A percentile compares a stretch with the other conserved stretches of the same genome.
These are phyloP conservation scores for Porcisia hertigi DNA, from an alignment of 208 protist genomes.

Conservation along the genomic window DNA sequence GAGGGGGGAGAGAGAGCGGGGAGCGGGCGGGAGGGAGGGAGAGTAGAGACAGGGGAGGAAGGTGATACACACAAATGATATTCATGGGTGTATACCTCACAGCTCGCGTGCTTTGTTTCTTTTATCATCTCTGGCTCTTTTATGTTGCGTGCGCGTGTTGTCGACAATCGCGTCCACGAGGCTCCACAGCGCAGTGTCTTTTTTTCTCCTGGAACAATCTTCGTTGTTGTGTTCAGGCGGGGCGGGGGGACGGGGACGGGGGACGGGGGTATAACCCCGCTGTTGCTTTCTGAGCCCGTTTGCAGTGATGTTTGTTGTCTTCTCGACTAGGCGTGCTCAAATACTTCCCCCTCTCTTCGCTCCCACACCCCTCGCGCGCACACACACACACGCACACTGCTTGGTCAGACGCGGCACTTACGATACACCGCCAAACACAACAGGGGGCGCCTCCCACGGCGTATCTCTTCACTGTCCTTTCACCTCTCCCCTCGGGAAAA, in stretches of 20 bases:
- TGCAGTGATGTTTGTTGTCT: not conserved
- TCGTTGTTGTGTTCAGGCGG: no score
- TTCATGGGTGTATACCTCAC: not conserved
- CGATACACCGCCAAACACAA: no score
- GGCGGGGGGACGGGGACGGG: no score
- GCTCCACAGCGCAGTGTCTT: not conserved
- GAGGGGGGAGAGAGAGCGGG: no score
- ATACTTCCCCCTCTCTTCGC: no score
- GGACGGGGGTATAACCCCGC: not conserved
- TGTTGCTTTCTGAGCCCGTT: not conserved
- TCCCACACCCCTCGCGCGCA: no score
- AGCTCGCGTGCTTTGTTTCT: not conserved
- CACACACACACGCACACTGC: not conserved
- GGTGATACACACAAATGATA: not conserved
- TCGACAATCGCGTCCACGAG: not conserved
- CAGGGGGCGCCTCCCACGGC: not conserved
- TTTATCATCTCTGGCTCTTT: not conserved
- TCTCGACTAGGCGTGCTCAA: not conserved
- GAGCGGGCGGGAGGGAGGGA: no score
- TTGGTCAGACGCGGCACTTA: not conserved
- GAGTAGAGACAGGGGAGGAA: not conserved
- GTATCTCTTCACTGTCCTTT: conserved; percentile 14
- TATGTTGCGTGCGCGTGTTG: not conserved
- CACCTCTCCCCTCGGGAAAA: not conserved
- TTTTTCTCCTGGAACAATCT: not conserved